These are phyloP conservation scores for Euphorbia celastroides DNA, from an alignment of 441 rosid genomes.

Conservation along the genomic window DNA sequence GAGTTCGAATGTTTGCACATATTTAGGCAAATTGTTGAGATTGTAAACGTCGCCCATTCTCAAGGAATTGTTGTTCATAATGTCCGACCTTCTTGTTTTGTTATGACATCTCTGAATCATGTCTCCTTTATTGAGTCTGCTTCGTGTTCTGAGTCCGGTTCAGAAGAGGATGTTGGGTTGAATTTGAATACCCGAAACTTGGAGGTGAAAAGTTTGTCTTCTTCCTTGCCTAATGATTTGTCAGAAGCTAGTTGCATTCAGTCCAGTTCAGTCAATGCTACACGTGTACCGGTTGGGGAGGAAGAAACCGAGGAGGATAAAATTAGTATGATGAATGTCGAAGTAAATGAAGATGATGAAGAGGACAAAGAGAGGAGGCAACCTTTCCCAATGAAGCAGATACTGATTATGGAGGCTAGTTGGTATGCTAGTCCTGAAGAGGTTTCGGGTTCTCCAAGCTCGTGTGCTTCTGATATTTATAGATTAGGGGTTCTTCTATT, in stretches of 20 bases:
- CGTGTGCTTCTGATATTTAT: constrained; percentile 84
- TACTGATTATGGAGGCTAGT: constrained; percentile 70
- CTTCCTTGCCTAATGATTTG: constrained; percentile 38
- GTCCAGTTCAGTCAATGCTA: constrained; percentile 36
- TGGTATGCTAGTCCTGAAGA: constrained; percentile 98
- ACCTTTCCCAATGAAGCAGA: constrained; percentile 87
- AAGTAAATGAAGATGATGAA: constrained; percentile 36
- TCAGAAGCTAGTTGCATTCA: constrained; percentile 59
- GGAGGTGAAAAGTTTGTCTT: constrained; percentile 36
- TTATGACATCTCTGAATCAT: constrained; percentile 76
- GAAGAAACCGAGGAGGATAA: constrained; percentile 41
- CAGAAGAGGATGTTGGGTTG: constrained; percentile 67
- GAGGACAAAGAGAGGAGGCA: constrained; percentile 55
- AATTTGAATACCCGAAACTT: constrained; percentile 39
- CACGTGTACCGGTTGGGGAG: constrained; percentile 26
- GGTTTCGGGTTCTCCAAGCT: constrained; percentile 47
- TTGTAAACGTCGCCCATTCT: constrained; percentile 78
- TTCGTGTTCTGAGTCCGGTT: constrained; percentile 93
- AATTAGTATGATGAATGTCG: constrained; percentile 31
- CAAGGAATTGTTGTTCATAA: constrained; percentile 75
- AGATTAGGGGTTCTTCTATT: constrained; percentile 84
- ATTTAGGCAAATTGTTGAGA: constrained; percentile 79
- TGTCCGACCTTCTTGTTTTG: constrained; percentile 84
- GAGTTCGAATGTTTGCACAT: constrained; percentile 78
- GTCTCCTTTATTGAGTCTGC: constrained; percentile 94